Percentiles rank a stretch among this genome's conserved stretches.
Conservation (phyloP, 73 alveolate genomes). For the Urostyla sp. region DNA sequence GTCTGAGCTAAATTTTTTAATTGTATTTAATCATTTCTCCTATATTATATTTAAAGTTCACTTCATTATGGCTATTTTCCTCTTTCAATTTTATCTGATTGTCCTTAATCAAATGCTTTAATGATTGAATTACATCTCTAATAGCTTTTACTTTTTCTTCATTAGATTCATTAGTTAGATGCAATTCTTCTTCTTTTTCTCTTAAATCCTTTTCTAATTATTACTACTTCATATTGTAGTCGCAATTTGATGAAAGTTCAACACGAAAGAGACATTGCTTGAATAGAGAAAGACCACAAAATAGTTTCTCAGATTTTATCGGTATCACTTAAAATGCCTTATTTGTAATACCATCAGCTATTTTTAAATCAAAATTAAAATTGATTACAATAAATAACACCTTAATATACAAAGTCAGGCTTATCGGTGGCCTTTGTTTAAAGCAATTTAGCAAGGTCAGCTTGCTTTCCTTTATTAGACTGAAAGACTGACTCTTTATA, state of each 20-base stretch:
- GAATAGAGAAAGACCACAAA: constrained; percentile 3
- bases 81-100: constrained; percentile 17
- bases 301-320: neutral
- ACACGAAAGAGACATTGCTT: constrained; percentile 55
- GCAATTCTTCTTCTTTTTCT: constrained; percentile 46
- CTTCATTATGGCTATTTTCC: constrained; percentile 40
- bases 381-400: constrained; percentile 42
- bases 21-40: constrained; percentile 65
- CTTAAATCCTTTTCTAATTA: neutral
- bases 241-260: constrained; percentile 52
- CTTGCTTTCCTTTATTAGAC: neutral
- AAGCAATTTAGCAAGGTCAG: neutral
- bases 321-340: constrained; percentile 53
- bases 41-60: constrained; percentile 44
- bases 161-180: neutral
- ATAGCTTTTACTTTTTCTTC: neutral
- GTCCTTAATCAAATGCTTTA: neutral
- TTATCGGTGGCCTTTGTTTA: constrained; percentile 56
- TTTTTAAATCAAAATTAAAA: neutral
- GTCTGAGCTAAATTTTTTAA: constrained; percentile 53
- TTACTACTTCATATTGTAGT: neutral
- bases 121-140: neutral
- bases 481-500: constrained; percentile 54
- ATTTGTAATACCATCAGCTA: constrained; percentile 58
- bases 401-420: constrained; percentile 64